Conservation (phyloP, 2,329 filamentous ascomycete genomes). For the Aureobasidium sp. region DNA sequence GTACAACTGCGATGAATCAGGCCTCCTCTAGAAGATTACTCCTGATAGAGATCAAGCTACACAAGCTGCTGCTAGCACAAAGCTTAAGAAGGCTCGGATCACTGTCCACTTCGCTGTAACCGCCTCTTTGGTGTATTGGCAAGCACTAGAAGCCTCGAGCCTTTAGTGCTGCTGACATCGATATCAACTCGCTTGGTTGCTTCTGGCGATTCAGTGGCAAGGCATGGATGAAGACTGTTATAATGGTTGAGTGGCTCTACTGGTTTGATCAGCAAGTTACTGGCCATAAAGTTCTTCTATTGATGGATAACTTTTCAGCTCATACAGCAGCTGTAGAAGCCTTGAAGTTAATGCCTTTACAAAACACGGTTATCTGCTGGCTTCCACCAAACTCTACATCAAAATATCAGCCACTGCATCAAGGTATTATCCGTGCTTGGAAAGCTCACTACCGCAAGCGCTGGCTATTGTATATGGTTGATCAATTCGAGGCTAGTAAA, state of each 20-base stretch:
- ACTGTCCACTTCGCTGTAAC: no score
- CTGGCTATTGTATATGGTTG: slow-evolving; percentile 11
- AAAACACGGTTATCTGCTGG: slow-evolving; percentile 18
- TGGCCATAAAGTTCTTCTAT: slow-evolving; percentile 15
- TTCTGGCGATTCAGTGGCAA: slow-evolving; percentile 15
- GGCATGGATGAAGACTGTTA: slow-evolving; percentile 20
- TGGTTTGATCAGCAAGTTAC: no score
- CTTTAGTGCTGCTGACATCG: no score
- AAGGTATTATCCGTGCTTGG: slow-evolving; percentile 21
- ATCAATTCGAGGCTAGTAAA: neutral
- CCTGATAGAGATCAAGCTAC: no score
- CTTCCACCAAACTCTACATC: slow-evolving; percentile 6
- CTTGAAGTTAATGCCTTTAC: neutral
- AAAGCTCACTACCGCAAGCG: slow-evolving; percentile 21
- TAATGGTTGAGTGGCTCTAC: slow-evolving; percentile 19
- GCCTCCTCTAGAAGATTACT: no score
- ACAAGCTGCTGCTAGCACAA: no score
- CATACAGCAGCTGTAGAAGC: slow-evolving; percentile 15
- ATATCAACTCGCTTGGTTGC: neutral
- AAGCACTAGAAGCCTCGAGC: no score
- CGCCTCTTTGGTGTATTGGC: no score
- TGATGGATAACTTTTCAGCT: slow-evolving; percentile 23
- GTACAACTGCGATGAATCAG: no score
- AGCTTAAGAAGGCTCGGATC: no score
- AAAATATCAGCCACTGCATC: slow-evolving; percentile 12